Percentiles rank a stretch among this genome's conserved stretches.
phyloP scores from a whole-genome alignment of 225 moss, liverwort and hornwort species.

The Neckera pumila region DNA sequence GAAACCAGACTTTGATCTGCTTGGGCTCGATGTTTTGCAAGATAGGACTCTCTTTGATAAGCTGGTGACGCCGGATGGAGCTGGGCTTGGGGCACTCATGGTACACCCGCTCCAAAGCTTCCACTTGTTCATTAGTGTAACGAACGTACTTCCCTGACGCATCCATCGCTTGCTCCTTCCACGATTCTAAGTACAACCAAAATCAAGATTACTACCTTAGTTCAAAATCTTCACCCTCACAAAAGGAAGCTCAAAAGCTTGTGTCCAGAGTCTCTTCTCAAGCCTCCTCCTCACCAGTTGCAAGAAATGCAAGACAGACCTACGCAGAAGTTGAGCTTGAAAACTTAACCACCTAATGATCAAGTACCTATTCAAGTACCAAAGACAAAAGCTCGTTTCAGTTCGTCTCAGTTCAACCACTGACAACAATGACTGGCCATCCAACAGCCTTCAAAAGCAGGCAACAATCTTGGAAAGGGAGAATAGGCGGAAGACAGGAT shows the following conservation, averaged over 20 bases:
- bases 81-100: slow-evolving; percentile 56
- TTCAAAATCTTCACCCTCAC: neutral
- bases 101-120: slow-evolving; percentile 53
- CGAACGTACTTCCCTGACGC: slow-evolving; percentile 51
- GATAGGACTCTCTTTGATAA: slow-evolving; percentile 50
- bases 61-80: slow-evolving; percentile 54
- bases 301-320: neutral
- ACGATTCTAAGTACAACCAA: slow-evolving; percentile 3
- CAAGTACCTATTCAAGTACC: neutral
- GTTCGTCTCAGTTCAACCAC: neutral
- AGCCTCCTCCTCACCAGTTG: neutral
- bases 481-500: neutral
- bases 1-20: slow-evolving; percentile 63
- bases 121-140: slow-evolving; percentile 57
- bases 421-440: neutral
- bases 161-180: slow-evolving; percentile 45
- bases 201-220: neutral
- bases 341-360: neutral
- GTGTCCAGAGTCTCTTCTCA: neutral
- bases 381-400: neutral
- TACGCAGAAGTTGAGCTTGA: neutral
- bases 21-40: slow-evolving; percentile 51
- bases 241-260: neutral
- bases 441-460: neutral
- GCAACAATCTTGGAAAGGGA: neutral